Percentiles rank a stretch among this genome's conserved stretches.
Evolutionary conservation across 768 basidiomycete species (phyloP).

Genomic region (Auricularia sp.): DNA sequence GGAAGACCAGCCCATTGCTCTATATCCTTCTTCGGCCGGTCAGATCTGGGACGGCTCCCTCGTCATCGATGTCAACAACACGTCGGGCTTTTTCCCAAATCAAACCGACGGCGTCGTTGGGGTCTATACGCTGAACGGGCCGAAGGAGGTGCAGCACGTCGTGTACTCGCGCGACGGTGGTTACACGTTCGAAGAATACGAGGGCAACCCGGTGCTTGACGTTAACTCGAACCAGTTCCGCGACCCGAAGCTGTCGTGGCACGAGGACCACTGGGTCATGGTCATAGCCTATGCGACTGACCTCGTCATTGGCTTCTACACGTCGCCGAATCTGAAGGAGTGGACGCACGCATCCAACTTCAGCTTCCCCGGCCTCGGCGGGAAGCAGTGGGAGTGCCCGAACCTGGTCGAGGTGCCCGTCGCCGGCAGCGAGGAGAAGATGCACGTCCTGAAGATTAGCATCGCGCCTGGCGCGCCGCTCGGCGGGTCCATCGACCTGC

Average conservation of each 20-base stretch:
- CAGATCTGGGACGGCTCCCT: conserved; percentile 16
- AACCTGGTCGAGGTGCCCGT: conserved; percentile 15
- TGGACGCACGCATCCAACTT: conserved; percentile 14
- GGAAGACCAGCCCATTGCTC: conserved; percentile 19
- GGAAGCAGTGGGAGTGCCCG: conserved; percentile 10
- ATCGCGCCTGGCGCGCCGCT: conserved; percentile 13
- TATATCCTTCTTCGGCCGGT: conserved; percentile 14
- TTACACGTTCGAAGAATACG: conserved; percentile 15
- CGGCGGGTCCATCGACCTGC: conserved; percentile 15
- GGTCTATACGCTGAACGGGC: conserved; percentile 18
- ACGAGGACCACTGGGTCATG: conserved; percentile 18
- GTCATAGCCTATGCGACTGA: conserved; percentile 11
- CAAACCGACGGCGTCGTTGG: conserved; percentile 16
- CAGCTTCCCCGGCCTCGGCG: conserved; percentile 12
- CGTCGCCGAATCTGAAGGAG: conserved; percentile 14
- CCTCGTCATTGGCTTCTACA: conserved; percentile 12
- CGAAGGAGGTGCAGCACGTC: conserved; percentile 15
- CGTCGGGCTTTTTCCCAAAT: conserved; percentile 17
- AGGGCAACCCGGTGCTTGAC: conserved; percentile 17
- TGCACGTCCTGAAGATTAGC: conserved; percentile 9
- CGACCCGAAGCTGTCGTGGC: conserved; percentile 18
- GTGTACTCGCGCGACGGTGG: conserved; percentile 18
- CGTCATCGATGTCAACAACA: conserved; percentile 20
- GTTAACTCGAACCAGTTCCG: conserved; percentile 16
- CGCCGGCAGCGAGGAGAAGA: conserved; percentile 1